Evolutionary conservation across 768 basidiomycete species (phyloP).

Genomic region (Neoboletus brunneissimus): DNA sequence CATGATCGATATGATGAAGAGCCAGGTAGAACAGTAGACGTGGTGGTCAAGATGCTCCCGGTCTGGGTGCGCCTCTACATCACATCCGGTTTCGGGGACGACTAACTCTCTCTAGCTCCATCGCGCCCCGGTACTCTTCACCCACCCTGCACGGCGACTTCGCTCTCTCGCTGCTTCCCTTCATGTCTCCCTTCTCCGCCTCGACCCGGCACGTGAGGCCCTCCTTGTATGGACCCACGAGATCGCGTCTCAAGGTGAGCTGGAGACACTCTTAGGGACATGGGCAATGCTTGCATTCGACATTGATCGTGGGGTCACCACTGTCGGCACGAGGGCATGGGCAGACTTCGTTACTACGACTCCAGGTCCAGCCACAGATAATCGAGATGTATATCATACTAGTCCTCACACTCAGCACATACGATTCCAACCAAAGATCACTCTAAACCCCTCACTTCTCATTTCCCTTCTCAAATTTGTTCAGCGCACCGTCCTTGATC

Average conservation of each 20-base stretch:
- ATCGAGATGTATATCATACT: background rate
- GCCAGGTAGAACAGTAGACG: constrained; percentile 19
- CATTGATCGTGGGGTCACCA: constrained; percentile 59
- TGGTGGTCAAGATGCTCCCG: constrained; percentile 64
- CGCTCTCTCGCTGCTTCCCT: constrained; percentile 57
- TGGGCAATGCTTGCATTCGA: constrained; percentile 77
- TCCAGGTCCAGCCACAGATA: constrained; percentile 3
- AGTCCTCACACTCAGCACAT: background rate
- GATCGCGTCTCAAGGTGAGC: constrained; percentile 44
- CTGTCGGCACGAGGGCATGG: constrained; percentile 55
- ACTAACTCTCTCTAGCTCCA: constrained; percentile 56
- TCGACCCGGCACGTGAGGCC: constrained; percentile 46
- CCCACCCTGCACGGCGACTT: constrained; percentile 78
- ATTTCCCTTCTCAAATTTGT: constrained; percentile 48
- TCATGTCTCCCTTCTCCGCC: constrained; percentile 63
- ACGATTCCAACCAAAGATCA: constrained; percentile 18
- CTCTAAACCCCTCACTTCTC: constrained; percentile 33
- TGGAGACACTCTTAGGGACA: constrained; percentile 60
- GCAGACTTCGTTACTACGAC: constrained; percentile 28
- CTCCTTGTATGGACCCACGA: constrained; percentile 52
- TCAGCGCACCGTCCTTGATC: constrained; percentile 58
- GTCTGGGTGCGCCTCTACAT: constrained; percentile 73
- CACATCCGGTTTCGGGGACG: background rate
- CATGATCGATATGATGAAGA: constrained; percentile 7
- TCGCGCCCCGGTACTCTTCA: constrained; percentile 77